Evolutionary conservation across 768 basidiomycete species (phyloP).

Genomic region (Amanita rimosa): DNA sequence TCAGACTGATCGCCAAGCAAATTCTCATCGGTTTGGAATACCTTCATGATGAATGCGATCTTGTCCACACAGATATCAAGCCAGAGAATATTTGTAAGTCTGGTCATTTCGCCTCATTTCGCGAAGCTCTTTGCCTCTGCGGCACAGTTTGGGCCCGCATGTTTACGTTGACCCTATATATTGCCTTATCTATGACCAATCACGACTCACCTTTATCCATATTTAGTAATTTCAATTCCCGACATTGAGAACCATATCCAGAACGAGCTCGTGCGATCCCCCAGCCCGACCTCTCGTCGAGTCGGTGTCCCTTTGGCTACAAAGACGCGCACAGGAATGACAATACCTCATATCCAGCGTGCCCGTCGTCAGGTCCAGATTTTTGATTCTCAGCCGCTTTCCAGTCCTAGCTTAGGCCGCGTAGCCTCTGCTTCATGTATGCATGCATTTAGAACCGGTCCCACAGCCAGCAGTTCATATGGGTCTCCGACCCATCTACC

Average conservation of each 20-base stretch:
- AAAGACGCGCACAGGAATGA: conserved; percentile 48
- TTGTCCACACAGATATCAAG: conserved; percentile 91
- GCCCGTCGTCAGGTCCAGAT: conserved; percentile 65
- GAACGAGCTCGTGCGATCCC: conserved; percentile 54
- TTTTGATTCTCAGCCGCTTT: conserved; percentile 70
- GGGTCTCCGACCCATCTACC: conserved; percentile 30
- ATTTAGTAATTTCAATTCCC: conserved; percentile 73
- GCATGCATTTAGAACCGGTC: conserved; percentile 16
- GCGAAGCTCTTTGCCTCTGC: conserved; percentile 5
- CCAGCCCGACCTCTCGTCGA: conserved; percentile 65
- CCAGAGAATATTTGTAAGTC: conserved; percentile 89
- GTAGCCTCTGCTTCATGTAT: conserved; percentile 18
- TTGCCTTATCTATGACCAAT: conserved; percentile 13
- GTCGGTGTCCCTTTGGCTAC: conserved; percentile 71
- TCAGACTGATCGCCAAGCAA: conserved; percentile 81
- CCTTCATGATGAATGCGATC: conserved; percentile 84
- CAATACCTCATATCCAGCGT: conserved; percentile 43
- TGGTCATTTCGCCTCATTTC: conserved; percentile 6
- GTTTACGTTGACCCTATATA: not conserved
- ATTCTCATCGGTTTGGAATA: conserved; percentile 84
- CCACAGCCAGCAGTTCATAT: conserved; percentile 26
- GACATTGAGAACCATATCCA: conserved; percentile 67
- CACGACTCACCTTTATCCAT: conserved; percentile 17
- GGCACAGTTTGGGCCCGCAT: not conserved
- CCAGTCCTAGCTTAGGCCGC: conserved; percentile 38